Base-by-base conservation (phyloP, 1,284 basidiomycete genomes). In the Ustilago loliicola region DNA sequence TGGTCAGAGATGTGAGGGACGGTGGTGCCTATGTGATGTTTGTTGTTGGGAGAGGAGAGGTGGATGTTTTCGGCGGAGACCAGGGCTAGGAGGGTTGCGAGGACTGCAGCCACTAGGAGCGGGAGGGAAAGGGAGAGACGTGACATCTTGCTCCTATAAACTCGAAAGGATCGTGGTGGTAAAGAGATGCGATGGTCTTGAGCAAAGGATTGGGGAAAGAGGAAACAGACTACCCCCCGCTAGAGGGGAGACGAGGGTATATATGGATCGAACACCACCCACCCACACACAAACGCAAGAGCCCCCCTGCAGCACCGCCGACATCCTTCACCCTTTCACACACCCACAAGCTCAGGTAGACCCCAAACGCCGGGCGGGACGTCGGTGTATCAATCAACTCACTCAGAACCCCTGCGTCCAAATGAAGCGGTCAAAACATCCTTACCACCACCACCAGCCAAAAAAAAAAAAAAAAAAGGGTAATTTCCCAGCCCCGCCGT, bases 21-120 rank as follows among this genome's bases (percentile, higher is more conserved):
- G 2, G 57, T 25, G n/a, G 56, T 42, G 8, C 50, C 59, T 6
- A 61, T 42, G n/a, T 53, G 48, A n/a, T 52, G 17, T 30, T 30
- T 15, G 2, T 30, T 21, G 27, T 48, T 32, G n/a, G 42, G 25
- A 23, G 40, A 21, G 45, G 32, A 30, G 51, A 53, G 51, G 13
- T 36, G 51, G 42, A 45, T 10, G 42, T 5, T 27, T n/a, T 27
- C 36, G 9, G 59, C 59, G 19, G 36, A 30, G 10, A 45, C 59
- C 25, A 61, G 36, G 4, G 50, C 30, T 34, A 52, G 29, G 36
- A 61, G 36, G 27, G 48, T 29, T 4, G 27, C 53, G 48, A 15
- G 27, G 25, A 42, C 29, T 19, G 23, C 29, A 9, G 58, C 48
- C 3, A 61, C 10, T 15, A 61, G 48, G 11, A 61, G 50, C 30